Percentiles rank a stretch among this genome's conserved stretches.
Conservation (phyloP, 129 eudicot genomes). For the Flaveria sonorensis region DNA sequence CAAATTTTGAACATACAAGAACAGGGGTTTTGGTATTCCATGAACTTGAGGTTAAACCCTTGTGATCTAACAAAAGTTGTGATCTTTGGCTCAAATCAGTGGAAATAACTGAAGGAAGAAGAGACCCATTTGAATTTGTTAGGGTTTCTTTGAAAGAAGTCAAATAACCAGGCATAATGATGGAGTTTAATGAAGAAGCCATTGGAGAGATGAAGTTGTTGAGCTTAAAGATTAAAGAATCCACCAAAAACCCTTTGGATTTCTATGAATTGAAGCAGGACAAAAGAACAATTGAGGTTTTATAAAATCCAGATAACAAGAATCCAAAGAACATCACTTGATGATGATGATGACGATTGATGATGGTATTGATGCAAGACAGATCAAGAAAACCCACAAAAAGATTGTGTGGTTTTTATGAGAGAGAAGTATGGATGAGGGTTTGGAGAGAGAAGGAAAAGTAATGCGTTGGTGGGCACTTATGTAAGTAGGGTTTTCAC, state of each 20-base stretch:
- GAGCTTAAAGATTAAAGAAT: conserved; percentile 19
- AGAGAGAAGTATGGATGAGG: conserved; percentile 39
- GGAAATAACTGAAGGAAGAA: conserved; percentile 33
- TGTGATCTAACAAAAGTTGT: conserved; percentile 45
- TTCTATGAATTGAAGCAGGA: conserved; percentile 28
- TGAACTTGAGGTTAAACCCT: conserved; percentile 31
- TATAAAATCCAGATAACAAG: conserved; percentile 26
- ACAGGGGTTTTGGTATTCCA: conserved; percentile 51
- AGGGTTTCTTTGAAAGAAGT: conserved; percentile 44
- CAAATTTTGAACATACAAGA: conserved; percentile 45
- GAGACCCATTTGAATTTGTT: conserved; percentile 39
- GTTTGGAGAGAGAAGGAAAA: conserved; percentile 5
- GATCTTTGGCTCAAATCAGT: conserved; percentile 43
- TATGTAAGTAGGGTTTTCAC: neutral
- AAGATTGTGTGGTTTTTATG: conserved; percentile 23
- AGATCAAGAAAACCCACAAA: conserved; percentile 28
- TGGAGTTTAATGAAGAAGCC: conserved; percentile 63
- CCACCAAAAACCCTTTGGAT: neutral
- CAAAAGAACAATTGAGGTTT: conserved; percentile 21
- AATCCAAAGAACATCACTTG: conserved; percentile 28
- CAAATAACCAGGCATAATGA: conserved; percentile 34
- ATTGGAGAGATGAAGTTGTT: conserved; percentile 34
- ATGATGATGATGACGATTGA: neutral
- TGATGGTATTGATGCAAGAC: neutral
- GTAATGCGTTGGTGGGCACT: conserved; percentile 31